phyloP scores from a whole-genome alignment of 805 yeast genomes.

The Teunomyces lycoperdinae region DNA sequence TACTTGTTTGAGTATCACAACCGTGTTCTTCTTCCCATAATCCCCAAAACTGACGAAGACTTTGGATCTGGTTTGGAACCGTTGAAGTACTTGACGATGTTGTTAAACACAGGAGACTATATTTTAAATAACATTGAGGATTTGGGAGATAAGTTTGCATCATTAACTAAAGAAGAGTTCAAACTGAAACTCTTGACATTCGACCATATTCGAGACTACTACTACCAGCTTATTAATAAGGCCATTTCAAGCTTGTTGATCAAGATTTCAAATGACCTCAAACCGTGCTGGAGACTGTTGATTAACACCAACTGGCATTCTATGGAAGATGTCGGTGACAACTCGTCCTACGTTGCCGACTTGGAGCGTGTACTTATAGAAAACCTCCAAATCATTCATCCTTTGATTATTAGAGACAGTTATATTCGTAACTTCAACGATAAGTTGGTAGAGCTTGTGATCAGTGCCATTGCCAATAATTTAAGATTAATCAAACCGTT shows the following conservation, averaged over 20 bases:
- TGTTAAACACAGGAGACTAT: conserved; percentile 87
- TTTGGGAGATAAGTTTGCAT: conserved; percentile 58
- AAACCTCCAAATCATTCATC: conserved; percentile 48
- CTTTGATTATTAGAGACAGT: conserved; percentile 62
- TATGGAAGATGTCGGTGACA: conserved; percentile 62
- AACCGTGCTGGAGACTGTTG: conserved; percentile 82
- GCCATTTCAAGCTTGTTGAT: conserved; percentile 54
- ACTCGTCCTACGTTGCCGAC: conserved; percentile 67
- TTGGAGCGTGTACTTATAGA: conserved; percentile 47
- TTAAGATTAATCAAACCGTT: conserved; percentile 63
- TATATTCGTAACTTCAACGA: conserved; percentile 75
- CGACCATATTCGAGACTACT: conserved; percentile 54
- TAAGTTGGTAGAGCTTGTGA: conserved; percentile 63
- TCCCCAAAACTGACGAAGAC: conserved; percentile 47
- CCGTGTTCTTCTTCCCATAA: conserved; percentile 30
- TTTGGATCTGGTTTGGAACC: conserved; percentile 52
- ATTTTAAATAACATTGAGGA: conserved; percentile 77
- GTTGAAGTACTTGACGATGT: conserved; percentile 61
- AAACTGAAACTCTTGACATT: conserved; percentile 46
- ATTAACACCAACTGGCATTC: conserved; percentile 69
- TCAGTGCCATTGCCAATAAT: conserved; percentile 53
- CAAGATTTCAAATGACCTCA: conserved; percentile 59
- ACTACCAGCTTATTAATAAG: conserved; percentile 54
- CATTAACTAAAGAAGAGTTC: conserved; percentile 33
- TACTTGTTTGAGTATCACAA: conserved; percentile 52